Evolutionary conservation across 2,329 filamentous ascomycete genomes (phyloP).

Genomic region (Blastomyces emzantsi): DNA sequence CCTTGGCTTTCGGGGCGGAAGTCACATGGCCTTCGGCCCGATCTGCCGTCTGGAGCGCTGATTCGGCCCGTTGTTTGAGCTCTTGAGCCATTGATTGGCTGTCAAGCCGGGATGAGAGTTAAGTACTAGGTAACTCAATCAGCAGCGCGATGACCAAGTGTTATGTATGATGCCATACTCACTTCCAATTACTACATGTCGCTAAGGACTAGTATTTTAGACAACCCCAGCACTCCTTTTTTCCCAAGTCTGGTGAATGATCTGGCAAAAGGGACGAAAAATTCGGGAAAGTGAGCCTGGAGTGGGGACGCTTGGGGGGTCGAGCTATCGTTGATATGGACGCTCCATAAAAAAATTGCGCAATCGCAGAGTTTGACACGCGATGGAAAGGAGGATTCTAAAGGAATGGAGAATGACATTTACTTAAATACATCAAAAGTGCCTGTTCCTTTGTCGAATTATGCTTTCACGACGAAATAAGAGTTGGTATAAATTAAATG

Average conservation of each 20-base stretch:
- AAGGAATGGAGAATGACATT: neutral
- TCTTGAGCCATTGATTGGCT: neutral
- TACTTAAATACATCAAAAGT: neutral
- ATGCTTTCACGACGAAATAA: neutral
- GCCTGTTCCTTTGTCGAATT: neutral
- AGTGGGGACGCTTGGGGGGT: neutral
- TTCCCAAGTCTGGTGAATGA: neutral
- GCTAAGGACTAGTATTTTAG: neutral
- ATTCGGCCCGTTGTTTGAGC: neutral
- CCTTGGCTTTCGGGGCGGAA: neutral
- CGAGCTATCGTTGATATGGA: neutral
- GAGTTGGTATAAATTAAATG: neutral
- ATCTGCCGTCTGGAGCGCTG: neutral
- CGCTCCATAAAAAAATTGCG: neutral
- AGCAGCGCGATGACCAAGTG: neutral
- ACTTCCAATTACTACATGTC: neutral
- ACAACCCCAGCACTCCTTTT: neutral
- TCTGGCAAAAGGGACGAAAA: neutral
- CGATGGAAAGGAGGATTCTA: no score
- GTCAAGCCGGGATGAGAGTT: no score
- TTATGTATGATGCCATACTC: neutral
- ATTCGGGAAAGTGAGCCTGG: neutral
- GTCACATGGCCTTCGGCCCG: neutral
- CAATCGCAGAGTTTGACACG: neutral
- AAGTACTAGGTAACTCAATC: neutral